Base-by-base conservation (phyloP, 352 stramenopile genomes). In the Globisporangium rhizosaccharum region DNA sequence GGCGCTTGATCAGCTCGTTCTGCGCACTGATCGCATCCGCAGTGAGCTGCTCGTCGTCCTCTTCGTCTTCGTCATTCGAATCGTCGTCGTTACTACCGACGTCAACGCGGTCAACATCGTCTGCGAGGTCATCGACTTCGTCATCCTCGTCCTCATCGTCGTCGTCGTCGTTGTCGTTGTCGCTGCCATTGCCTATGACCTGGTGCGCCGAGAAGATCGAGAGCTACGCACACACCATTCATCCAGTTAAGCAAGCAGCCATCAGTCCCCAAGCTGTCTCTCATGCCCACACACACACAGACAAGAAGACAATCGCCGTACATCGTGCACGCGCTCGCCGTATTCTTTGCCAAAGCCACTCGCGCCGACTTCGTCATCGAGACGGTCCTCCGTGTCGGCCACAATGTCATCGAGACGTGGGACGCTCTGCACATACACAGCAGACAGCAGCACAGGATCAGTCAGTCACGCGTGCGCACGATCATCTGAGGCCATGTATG, bases 201-300 rank as follows among this genome's bases (percentile, higher is more conserved):
- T 83, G 83, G 50, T 92, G 83, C 12, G 81, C 83, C 8, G 83
- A 84, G 51, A 90, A 92, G 65, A 92, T 92, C n/a, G 79, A 87
- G 30, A 92, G 72, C 82, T 92, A 28, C 42, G 37, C 12, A 9
- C 20, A 36, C 18, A 63, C 2, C 23, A 23, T 23, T 63, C 59
- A 60, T 30, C 39, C 26, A 55, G 6, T 1, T 1, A 45, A 41
- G 23, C 15, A 56, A 25, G 23, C 18, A 25, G 9, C 2, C 9
- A 48, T 53, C 18, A n/a, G 20, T 2, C 23, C 10, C 20, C 25
- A 6, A 28, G 14, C 48, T 25, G 48, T 0, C 8, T 10, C 10
- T 15, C 9, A 51, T 1, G 3, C 28, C 8, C 49, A 10, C 10
- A 53, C 2, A 18, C 4, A 39, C 18, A 53, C 48, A 23, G 36